A percentile compares a stretch with the other conserved stretches of the same genome.
These are phyloP conservation scores for Fusarium decemcellulare DNA, from an alignment of 2,329 filamentous ascomycete genomes.

Conservation along the genomic window DNA sequence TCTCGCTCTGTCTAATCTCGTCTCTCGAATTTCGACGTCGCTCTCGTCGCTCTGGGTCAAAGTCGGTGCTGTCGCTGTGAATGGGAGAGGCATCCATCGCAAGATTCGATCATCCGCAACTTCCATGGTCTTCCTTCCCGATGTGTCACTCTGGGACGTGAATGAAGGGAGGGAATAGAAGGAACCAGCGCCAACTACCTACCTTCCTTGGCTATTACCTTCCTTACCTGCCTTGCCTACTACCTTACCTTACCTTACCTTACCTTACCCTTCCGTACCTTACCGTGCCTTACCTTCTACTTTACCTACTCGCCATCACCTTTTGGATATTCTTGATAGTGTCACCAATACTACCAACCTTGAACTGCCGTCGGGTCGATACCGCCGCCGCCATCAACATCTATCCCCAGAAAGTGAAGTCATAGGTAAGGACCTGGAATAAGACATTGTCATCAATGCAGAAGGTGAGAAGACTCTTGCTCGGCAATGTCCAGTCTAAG, in stretches of 20 bases:
- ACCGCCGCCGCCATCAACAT: neutral
- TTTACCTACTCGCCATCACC: too few species aligned
- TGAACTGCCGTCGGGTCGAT: conserved; percentile 1
- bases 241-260: too few species aligned
- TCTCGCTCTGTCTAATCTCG: too few species aligned
- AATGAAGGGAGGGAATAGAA: conserved; percentile 16
- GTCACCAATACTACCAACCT: neutral
- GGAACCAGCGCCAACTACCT: neutral
- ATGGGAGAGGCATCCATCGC: conserved; percentile 4
- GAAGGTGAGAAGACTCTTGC: too few species aligned
- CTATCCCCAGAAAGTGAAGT: neutral
- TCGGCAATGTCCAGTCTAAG: too few species aligned
- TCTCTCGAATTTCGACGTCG: neutral
- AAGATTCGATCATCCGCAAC: neutral
- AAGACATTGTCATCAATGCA: neutral
- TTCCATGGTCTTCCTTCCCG: neutral
- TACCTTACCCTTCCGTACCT: too few species aligned
- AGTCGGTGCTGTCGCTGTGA: neutral
- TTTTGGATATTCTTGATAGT: too few species aligned
- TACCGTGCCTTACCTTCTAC: too few species aligned
- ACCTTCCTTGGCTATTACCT: too few species aligned
- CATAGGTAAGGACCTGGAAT: neutral
- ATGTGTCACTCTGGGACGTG: conserved; percentile 1
- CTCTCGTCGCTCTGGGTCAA: neutral
- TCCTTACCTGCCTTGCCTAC: neutral